phyloP scores from a whole-genome alignment of 179 eudicot genomes.

The Gypsophila paniculata region DNA sequence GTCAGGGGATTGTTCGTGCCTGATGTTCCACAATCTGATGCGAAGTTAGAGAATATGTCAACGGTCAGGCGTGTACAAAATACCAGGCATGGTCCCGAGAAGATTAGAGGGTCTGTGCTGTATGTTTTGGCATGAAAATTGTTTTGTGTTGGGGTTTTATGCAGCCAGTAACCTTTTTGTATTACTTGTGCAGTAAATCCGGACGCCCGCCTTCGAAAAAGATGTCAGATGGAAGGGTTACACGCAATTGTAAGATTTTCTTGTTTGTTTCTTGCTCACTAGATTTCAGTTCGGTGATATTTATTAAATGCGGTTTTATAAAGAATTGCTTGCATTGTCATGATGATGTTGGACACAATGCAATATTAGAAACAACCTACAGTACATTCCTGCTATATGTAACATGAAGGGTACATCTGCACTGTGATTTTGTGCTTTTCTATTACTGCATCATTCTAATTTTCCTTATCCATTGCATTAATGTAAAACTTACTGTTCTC shows the following conservation, averaged over 20 bases:
- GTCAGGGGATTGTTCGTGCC: slow-evolving; percentile 59
- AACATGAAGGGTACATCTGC: not conserved
- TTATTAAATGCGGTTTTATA: not conserved
- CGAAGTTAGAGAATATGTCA: slow-evolving; percentile 48
- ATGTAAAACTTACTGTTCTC: not conserved
- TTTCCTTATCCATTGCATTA: not conserved
- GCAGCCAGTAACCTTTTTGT: slow-evolving; percentile 11
- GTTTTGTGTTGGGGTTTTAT: slow-evolving; percentile 8
- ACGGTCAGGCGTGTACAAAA: slow-evolving; percentile 49
- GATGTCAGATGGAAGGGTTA: slow-evolving; percentile 62
- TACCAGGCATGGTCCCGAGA: slow-evolving; percentile 52
- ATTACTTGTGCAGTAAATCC: slow-evolving; percentile 53
- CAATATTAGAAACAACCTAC: slow-evolving; percentile 1
- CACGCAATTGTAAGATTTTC: slow-evolving; percentile 46
- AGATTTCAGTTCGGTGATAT: not conserved
- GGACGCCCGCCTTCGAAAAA: slow-evolving; percentile 71
- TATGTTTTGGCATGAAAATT: slow-evolving; percentile 7
- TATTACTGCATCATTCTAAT: slow-evolving; percentile 4
- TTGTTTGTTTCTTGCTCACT: slow-evolving; percentile 6
- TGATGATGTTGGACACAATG: not conserved
- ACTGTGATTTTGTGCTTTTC: slow-evolving; percentile 4
- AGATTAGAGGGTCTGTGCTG: slow-evolving; percentile 59
- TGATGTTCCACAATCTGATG: slow-evolving; percentile 38
- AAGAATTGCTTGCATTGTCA: not conserved
- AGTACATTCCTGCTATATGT: slow-evolving; percentile 7